phyloP scores from a whole-genome alignment of 164 flowering plant genomes.

The Nelumbo lutea region DNA sequence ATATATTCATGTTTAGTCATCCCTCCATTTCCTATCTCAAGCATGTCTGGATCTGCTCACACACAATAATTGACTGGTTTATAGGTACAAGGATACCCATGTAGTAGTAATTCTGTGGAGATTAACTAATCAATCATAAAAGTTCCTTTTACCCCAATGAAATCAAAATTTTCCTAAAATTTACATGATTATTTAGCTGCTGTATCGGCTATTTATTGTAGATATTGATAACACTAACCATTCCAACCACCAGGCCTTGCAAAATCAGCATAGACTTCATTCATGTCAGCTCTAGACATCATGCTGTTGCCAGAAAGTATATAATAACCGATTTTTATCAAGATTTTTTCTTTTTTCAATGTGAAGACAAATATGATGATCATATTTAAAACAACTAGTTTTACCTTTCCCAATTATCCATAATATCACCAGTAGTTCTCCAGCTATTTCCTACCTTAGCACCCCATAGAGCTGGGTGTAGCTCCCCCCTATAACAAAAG shows the following conservation, averaged over 20 bases:
- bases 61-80: background rate
- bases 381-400: background rate
- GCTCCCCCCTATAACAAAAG: conserved; percentile 45
- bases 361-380: background rate
- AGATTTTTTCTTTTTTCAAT: background rate
- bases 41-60: conserved; percentile 87
- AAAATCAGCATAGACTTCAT: conserved; percentile 61
- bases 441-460: conserved; percentile 58
- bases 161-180: no score
- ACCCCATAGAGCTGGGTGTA: conserved; percentile 70
- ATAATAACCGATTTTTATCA: background rate
- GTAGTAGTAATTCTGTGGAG: no score
- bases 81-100: no score
- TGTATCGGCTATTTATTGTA: background rate
- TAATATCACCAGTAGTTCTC: conserved; percentile 69
- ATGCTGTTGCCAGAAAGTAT: conserved; percentile 36
- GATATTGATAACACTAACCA: conserved; percentile 36
- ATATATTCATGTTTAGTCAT: conserved; percentile 76
- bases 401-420: conserved; percentile 55
- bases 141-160: no score
- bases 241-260: conserved; percentile 97
- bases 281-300: conserved; percentile 70
- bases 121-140: no score
- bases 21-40: conserved; percentile 94
- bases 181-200: no score